Percentiles rank a stretch among this genome's conserved stretches.
These are phyloP conservation scores for Blastobotrys illinoisensis DNA, from an alignment of 1,139 yeast genomes.

Conservation along the genomic window DNA sequence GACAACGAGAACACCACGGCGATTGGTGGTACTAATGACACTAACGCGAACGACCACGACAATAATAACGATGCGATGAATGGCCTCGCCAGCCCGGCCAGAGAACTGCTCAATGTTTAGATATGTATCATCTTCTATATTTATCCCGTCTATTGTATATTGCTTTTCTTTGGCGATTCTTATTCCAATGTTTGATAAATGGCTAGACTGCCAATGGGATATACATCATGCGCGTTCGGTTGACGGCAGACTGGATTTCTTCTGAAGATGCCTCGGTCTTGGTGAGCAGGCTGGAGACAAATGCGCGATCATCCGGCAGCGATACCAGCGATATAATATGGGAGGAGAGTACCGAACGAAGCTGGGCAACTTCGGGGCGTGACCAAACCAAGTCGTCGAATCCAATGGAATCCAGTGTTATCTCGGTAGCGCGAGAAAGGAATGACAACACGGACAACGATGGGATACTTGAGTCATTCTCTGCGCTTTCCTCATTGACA, in stretches of 20 bases:
- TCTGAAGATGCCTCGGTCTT: background rate
- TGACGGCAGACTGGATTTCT: background rate
- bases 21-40: slow-evolving; percentile 1
- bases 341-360: background rate
- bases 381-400: background rate
- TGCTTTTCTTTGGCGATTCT: no score
- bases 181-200: background rate
- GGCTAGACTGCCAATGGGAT: background rate
- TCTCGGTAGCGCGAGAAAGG: background rate
- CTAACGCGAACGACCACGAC: background rate
- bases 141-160: background rate
- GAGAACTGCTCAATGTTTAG: background rate
- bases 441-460: background rate
- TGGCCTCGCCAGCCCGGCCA: background rate
- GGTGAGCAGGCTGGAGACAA: background rate
- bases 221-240: background rate
- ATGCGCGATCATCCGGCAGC: background rate
- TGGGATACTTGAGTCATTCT: background rate
- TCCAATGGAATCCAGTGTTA: background rate
- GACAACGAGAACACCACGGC: slow-evolving; percentile 1
- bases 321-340: background rate
- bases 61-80: background rate
- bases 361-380: background rate
- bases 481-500: background rate
- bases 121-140: background rate